Percentiles rank a stretch among this genome's conserved stretches.
These are phyloP conservation scores for Cryptomeria japonica DNA, from an alignment of 75 land plant species.

Conservation along the genomic window DNA sequence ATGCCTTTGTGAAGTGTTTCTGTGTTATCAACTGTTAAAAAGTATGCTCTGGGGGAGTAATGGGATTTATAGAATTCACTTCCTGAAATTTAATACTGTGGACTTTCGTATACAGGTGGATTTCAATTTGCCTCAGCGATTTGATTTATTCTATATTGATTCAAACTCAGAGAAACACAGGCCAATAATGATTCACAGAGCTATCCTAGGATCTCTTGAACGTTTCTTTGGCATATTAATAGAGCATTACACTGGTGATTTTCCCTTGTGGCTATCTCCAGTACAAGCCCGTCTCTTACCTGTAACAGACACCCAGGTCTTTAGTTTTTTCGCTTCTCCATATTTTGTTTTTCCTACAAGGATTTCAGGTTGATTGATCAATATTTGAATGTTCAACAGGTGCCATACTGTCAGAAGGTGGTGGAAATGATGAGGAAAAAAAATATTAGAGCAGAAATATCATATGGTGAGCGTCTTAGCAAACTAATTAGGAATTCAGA, in stretches of 20 bases:
- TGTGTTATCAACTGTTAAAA: neutral
- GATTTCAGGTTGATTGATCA: neutral
- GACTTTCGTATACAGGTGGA: slow-evolving; percentile 69
- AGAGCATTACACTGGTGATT: slow-evolving; percentile 97
- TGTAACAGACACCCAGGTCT: slow-evolving; percentile 89
- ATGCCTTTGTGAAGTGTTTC: neutral
- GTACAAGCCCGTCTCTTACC: slow-evolving; percentile 91
- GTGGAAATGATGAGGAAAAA: slow-evolving; percentile 48
- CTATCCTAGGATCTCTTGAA: slow-evolving; percentile 94
- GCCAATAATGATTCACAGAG: slow-evolving; percentile 98
- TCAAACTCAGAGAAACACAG: slow-evolving; percentile 75
- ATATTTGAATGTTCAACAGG: slow-evolving; percentile 25
- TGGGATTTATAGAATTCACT: neutral
- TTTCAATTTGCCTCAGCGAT: slow-evolving; percentile 92
- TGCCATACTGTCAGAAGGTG: slow-evolving; percentile 70
- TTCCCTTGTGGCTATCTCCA: slow-evolving; percentile 96
- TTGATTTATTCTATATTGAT: slow-evolving; percentile 87
- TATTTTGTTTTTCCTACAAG: neutral
- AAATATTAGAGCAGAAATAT: slow-evolving; percentile 83
- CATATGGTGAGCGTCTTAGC: slow-evolving; percentile 84
- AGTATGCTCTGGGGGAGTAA: neutral
- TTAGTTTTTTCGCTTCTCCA: neutral
- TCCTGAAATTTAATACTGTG: neutral
- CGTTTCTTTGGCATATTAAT: slow-evolving; percentile 93
- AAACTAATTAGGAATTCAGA: slow-evolving; percentile 94